A percentile compares a stretch with the other conserved stretches of the same genome.
Evolutionary conservation across 75 land plant species (phyloP).

Genomic region (Picea glauca): DNA sequence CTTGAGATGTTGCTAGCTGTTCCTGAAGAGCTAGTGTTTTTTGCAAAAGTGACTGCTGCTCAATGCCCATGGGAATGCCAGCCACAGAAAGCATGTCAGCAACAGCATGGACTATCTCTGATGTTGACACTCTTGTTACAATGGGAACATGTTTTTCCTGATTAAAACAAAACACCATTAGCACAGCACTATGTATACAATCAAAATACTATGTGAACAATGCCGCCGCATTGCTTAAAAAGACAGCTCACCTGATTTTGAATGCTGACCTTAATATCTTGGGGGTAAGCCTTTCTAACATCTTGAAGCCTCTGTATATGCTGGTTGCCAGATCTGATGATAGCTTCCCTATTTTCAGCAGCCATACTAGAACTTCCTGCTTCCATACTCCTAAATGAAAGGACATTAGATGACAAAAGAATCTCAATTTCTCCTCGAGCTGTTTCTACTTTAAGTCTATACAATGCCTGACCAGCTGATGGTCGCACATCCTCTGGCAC

Average conservation of each 20-base stretch:
- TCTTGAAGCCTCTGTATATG: slow-evolving; percentile 4
- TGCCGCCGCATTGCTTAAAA: neutral
- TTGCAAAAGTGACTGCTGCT: slow-evolving; percentile 63
- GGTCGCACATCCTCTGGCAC: slow-evolving; percentile 86
- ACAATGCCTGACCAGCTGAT: slow-evolving; percentile 83
- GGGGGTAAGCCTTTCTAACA: neutral
- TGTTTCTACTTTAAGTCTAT: slow-evolving; percentile 71
- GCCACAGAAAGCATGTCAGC: slow-evolving; percentile 88
- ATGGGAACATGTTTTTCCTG: slow-evolving; percentile 5
- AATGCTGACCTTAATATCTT: slow-evolving; percentile 3
- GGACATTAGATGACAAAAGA: slow-evolving; percentile 80
- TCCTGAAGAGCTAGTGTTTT: slow-evolving; percentile 69
- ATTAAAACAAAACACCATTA: neutral
- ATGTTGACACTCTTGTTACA: slow-evolving; percentile 44
- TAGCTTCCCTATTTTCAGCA: slow-evolving; percentile 5
- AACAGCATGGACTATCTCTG: slow-evolving; percentile 84
- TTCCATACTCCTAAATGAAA: slow-evolving; percentile 66
- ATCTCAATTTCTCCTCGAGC: slow-evolving; percentile 43
- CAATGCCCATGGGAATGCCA: slow-evolving; percentile 72
- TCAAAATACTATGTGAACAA: neutral
- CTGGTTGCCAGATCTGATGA: neutral
- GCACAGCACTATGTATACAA: neutral
- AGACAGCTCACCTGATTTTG: slow-evolving; percentile 8
- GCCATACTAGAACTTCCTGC: slow-evolving; percentile 10
- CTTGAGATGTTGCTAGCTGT: slow-evolving; percentile 52